A percentile compares a stretch with the other conserved stretches of the same genome.
These are phyloP conservation scores for Chionographis japonica DNA, from an alignment of 106 monocot genomes.

Conservation along the genomic window DNA sequence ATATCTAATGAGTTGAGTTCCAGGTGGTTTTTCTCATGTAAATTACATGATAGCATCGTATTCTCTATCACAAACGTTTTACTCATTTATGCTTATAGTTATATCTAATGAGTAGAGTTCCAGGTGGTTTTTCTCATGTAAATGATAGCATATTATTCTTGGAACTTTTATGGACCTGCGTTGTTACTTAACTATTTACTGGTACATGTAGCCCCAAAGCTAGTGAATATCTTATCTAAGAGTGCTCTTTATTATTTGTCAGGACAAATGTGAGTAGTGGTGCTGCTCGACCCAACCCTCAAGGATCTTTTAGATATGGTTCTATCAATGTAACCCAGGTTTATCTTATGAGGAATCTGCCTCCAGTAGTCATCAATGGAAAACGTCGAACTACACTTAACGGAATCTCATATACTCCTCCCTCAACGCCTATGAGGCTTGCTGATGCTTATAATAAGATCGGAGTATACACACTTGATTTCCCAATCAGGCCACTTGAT, in stretches of 20 bases:
- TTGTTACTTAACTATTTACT: too few relatives aligned
- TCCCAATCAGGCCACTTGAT: slow-evolving; percentile 45
- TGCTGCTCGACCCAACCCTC: slow-evolving; percentile 82
- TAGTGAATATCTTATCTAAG: too few relatives aligned
- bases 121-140: too few relatives aligned
- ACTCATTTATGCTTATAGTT: too few relatives aligned
- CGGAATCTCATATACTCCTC: slow-evolving; percentile 49
- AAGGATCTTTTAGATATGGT: slow-evolving; percentile 80
- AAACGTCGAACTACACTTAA: slow-evolving; percentile 56
- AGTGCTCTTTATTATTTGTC: slow-evolving; percentile 4
- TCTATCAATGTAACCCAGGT: slow-evolving; percentile 65
- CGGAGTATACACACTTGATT: slow-evolving; percentile 66
- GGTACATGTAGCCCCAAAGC: too few relatives aligned
- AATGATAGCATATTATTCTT: too few relatives aligned
- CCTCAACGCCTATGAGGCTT: slow-evolving; percentile 63
- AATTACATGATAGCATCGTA: too few relatives aligned
- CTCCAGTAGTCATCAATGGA: slow-evolving; percentile 48
- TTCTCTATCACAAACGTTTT: too few relatives aligned
- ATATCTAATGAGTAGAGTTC: too few relatives aligned
- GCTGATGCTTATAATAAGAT: slow-evolving; percentile 50
- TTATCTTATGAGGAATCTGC: slow-evolving; percentile 52
- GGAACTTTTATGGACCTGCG: too few relatives aligned
- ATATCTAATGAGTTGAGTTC: too few relatives aligned
- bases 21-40: too few relatives aligned
- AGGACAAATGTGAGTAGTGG: slow-evolving; percentile 71